A percentile compares a stretch with the other conserved stretches of the same genome.
These are phyloP conservation scores for Penicillium verhagenii DNA, from an alignment of 495 filamentous ascomycete genomes.

Conservation along the genomic window DNA sequence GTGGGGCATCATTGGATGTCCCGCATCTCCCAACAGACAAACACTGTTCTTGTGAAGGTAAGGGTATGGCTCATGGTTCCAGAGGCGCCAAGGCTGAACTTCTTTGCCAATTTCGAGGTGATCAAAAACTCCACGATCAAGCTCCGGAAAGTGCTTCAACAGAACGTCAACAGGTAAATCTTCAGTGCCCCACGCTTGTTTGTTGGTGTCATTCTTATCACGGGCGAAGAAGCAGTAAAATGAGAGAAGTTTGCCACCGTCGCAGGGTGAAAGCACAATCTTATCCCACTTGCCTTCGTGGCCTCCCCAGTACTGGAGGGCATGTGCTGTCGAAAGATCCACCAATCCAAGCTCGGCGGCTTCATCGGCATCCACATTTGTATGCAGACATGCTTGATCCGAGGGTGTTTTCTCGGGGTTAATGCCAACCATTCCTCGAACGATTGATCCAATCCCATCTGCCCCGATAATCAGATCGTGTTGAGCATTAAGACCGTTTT, in stretches of 20 bases:
- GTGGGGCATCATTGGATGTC: constrained; percentile 52
- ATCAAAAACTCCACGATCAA: constrained; percentile 39
- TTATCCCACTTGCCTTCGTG: constrained; percentile 49
- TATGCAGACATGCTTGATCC: constrained; percentile 44
- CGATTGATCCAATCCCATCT: constrained; percentile 46
- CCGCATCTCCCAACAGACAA: constrained; percentile 42
- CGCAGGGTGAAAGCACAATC: constrained; percentile 50
- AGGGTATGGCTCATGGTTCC: constrained; percentile 49
- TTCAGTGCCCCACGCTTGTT: constrained; percentile 42
- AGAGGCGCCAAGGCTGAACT: constrained; percentile 49
- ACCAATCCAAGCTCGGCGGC: constrained; percentile 41
- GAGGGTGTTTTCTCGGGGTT: constrained; percentile 46
- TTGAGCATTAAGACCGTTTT: constrained; percentile 27
- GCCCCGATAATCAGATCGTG: constrained; percentile 46
- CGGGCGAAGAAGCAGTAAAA: constrained; percentile 54
- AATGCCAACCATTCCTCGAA: constrained; percentile 42
- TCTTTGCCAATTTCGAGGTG: constrained; percentile 44
- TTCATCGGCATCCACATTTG: constrained; percentile 44
- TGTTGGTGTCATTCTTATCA: constrained; percentile 39
- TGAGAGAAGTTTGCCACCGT: constrained; percentile 44
- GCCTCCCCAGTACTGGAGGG: constrained; percentile 51
- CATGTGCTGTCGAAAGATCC: constrained; percentile 43
- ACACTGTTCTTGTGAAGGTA: constrained; percentile 31
- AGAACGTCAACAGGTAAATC: constrained; percentile 40
- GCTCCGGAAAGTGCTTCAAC: constrained; percentile 42